Evolutionary conservation across 768 basidiomycete genomes (phyloP), one percentile per base, ranked within the genome.

Genomic region (Boletellus ananiceps): DNA sequence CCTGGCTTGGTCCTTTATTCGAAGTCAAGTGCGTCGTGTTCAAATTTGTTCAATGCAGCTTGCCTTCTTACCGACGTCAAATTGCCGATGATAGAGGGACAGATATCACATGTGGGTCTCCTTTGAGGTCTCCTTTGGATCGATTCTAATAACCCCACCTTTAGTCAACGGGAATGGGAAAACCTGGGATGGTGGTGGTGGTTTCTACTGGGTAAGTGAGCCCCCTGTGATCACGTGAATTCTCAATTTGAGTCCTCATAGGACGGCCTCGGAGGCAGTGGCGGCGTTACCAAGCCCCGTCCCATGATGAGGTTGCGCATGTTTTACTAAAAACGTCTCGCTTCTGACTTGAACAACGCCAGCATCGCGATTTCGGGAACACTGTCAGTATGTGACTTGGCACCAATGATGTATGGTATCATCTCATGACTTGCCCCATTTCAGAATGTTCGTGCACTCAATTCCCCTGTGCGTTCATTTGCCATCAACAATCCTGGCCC

Each of bases 1-100:
- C 58, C 35, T 82, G 80, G 81, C 66, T 58, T 0, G 82, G 81
- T 12, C 81, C 78, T 12, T 65, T 83, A 35, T 80, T 83, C 60
- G 62, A 70, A 29, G 59, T 83, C 57, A 74, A 56, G 80, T 80
- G 52, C 37, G 65, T 59, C 16, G 35, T 27, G 15, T 38, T 39
- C 6, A 14, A 13, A 8, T 29, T 35, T 19, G 32, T 43, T 13
- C 2, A 40, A 14, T 4, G 12, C 12, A 35, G 25, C 8, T 31
- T 1, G 16, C 34, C 19, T 42, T 15, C 3, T 23, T 16, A 15
- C 34, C 61, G n/a, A 52, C 29, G 1, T 43, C 18, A 35, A 39
- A 19, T 42, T 5, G 33, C 41, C 2, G 25, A n/a, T 18, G 21
- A 31, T 49, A 80, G 80, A 40, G 81, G 81, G 7, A 60, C 65